Evolutionary conservation across 1,139 yeast species (phyloP), one percentile per base, ranked within the genome.

Genomic region (Yamadazyma spencermartinsiae): DNA sequence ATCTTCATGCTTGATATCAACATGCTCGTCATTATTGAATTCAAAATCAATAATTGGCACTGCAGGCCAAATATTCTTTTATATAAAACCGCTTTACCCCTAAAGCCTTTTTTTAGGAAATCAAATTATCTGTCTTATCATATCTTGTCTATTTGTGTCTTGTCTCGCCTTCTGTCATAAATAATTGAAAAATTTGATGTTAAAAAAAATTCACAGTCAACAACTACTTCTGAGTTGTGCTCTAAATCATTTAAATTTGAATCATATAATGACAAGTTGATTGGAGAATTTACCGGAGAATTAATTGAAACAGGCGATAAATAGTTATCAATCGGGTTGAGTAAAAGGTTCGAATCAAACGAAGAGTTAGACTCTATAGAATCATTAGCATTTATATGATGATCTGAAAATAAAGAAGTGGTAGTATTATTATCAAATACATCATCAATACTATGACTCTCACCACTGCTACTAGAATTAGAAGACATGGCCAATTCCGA

Each of bases 221-320:
- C 72, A 71, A 69, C 68, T 61, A 58, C 76, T 70, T 68, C 76
- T 63, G 76, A 68, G 71, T 68, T 69, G 69, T 70, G 75, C 75
- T 66, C 75, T 72, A 68, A 56, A 61, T 66, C 74, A 60, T 61
- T 61, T 34, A 28, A 30, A 34, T 21, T 36, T 47, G 32, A 25
- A 34, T 42, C 56, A 34, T 52, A 51, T 44, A 67, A 57, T 16
- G 72, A 67, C 50, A 69, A 64, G 47, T 68, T 72, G 37, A 65
- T 59, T 12, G 75, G 75, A 10, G 74, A 65, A 50, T 61, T 64
- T 28, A 58, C 49, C 12, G 75, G 72, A 3, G 74, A 67, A 51
- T 65, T 63, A 43, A 70, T 67, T 33, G 75, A 69, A 33, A 71
- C 65, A 19, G 77, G 77, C 24, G 74, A 68, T 45, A 71, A 61